Evolutionary conservation across 352 stramenopile species (phyloP).

Genomic region (Pythium aquatile): DNA sequence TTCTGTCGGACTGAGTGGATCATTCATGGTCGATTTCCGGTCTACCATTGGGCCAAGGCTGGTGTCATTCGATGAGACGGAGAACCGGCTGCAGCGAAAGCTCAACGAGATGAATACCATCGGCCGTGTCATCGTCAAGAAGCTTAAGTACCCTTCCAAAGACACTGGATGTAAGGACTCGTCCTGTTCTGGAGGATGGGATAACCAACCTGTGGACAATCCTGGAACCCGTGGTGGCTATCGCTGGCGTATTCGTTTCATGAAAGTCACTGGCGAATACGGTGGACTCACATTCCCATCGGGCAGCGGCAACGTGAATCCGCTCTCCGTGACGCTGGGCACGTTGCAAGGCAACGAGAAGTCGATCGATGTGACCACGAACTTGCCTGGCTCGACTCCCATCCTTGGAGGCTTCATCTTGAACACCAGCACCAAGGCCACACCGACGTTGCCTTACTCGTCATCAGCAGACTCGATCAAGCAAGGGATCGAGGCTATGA

Average conservation of each 20-base stretch:
- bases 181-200: conserved; percentile 89
- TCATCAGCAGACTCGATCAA: conserved; percentile 60
- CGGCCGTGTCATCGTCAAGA: conserved; percentile 87
- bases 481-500: conserved; percentile 74
- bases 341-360: conserved; percentile 42
- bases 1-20: conserved; percentile 85
- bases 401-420: conserved; percentile 56
- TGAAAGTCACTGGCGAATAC: conserved; percentile 74
- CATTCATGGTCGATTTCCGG: conserved; percentile 90
- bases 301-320: conserved; percentile 74
- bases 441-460: conserved; percentile 53
- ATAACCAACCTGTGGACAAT: conserved; percentile 69
- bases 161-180: conserved; percentile 48
- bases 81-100: conserved; percentile 85
- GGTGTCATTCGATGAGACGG: conserved; percentile 88
- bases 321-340: conserved; percentile 38
- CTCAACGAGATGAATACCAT: conserved; percentile 96
- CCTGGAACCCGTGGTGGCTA: conserved; percentile 81
- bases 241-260: conserved; percentile 71
- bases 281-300: conserved; percentile 69
- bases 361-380: conserved; percentile 59
- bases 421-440: conserved; percentile 37
- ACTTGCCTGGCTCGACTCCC: conserved; percentile 42
- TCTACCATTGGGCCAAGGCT: conserved; percentile 67
- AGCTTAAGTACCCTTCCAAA: conserved; percentile 84